Conservation (phyloP, 257 asterid genomes). For the Rubia yunnanensis region DNA sequence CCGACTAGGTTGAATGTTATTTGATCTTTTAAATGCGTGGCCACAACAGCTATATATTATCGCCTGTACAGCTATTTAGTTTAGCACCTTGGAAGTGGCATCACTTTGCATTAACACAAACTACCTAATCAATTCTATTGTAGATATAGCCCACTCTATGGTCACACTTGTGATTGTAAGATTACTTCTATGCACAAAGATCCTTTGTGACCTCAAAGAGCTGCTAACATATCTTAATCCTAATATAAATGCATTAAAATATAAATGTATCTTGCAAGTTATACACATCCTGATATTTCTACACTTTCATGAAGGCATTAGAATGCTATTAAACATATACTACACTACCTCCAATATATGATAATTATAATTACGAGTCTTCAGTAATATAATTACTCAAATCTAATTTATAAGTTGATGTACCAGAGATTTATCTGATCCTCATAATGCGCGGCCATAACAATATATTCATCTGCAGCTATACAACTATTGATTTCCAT, state of each 20-base stretch:
- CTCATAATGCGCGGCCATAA: background rate
- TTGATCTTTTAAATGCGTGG: background rate
- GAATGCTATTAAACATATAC: too few species aligned
- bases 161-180: background rate
- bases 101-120: background rate
- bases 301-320: too few species aligned
- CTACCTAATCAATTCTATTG: background rate
- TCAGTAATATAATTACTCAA: background rate
- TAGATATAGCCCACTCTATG: background rate
- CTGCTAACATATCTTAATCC: background rate
- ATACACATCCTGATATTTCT: background rate
- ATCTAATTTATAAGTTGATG: background rate
- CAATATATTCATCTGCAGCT: background rate
- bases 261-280: background rate
- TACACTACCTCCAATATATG: background rate
- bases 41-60: background rate
- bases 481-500: background rate
- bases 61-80: background rate
- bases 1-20: background rate
- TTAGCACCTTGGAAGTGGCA: background rate
- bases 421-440: background rate
- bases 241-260: too few species aligned
- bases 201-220: background rate
- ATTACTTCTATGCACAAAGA: background rate
- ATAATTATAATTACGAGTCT: background rate